Base-by-base conservation (phyloP, 1,284 basidiomycete genomes). In the Sanguinoderma infundibulare region DNA sequence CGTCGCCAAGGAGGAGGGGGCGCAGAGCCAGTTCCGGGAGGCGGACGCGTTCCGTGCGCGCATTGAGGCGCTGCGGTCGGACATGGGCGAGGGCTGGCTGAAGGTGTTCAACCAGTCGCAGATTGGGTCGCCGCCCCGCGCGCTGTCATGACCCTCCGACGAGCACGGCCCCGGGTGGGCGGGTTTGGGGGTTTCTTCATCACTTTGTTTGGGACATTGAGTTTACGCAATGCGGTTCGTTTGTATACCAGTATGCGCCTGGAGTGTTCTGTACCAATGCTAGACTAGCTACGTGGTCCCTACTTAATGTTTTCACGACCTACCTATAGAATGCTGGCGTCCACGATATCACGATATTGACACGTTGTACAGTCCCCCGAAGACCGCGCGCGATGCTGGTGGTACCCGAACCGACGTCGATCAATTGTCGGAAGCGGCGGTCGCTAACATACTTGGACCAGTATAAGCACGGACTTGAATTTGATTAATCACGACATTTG, bases 11-110 rank as follows among this genome's bases (percentile, higher is more conserved):
- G 71, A 64, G 36, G 77, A 77, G 57, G 68, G n/a, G n/a, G n/a
- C n/a, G n/a, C n/a, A 58, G 36, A 75, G 60, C 55, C 77, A 80
- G 57, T 71, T 78, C 52, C 71, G 74, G 63, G 83, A 85, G 65
- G 89, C 83, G 15, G 91, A 92, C 60, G 82, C 86, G 47, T 92
- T 91, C 72, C 81, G 94, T 49, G 84, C 85, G 62, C 82, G 83
- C 69, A 92, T 96, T 63, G 94, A 95, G 78, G 88, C 87, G 7
- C 70, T 96, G 70, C 86, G 91, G 74, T 82, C 86, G 61, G 94
- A 95, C 69, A 93, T 95, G 81, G 93, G 93, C 1, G 94, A 94
- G 40, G 87, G 88, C 12, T 95, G 92, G 92, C 71, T 94, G 69
- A 92, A 91, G 77, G 90, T 94, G 57, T 88, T 90, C 70, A 90